phyloP scores from a whole-genome alignment of 805 yeast genomes.

The Saccharomycopsis sp. region DNA sequence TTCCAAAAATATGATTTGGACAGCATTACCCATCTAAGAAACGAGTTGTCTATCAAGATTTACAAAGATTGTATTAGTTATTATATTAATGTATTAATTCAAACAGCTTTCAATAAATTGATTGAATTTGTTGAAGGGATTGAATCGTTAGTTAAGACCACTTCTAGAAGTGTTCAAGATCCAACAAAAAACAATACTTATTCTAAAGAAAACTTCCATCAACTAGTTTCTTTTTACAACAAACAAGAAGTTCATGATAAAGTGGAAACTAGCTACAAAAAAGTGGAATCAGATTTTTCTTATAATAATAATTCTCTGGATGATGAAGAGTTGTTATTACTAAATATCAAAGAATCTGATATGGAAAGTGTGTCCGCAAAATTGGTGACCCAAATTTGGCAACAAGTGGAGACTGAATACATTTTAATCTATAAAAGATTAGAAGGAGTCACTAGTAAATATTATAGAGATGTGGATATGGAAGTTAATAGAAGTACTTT shows the following conservation, averaged over 20 bases:
- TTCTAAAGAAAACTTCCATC: conserved; percentile 45
- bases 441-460: conserved; percentile 41
- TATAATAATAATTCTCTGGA: background rate
- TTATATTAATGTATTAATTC: conserved; percentile 38
- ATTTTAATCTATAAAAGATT: conserved; percentile 45
- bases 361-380: conserved; percentile 38
- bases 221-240: conserved; percentile 48
- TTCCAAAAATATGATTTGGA: conserved; percentile 20
- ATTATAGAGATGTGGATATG: conserved; percentile 39
- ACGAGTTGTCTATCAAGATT: conserved; percentile 20
- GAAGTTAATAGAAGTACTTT: conserved; percentile 46
- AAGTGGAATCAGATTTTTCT: conserved; percentile 45
- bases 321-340: conserved; percentile 13
- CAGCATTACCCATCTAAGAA: conserved; percentile 20
- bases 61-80: conserved; percentile 23
- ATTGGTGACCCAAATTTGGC: conserved; percentile 56
- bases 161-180: conserved; percentile 25
- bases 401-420: conserved; percentile 55
- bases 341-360: conserved; percentile 17
- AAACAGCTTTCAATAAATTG: conserved; percentile 56
- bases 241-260: conserved; percentile 44
- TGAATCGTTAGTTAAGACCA: conserved; percentile 36
- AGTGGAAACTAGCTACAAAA: conserved; percentile 43
- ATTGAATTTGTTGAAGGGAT: conserved; percentile 55
- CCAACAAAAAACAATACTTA: conserved; percentile 56